These are phyloP conservation scores for Aspergillus melleus DNA, from an alignment of 2,329 filamentous ascomycete species.

Conservation along the genomic window DNA sequence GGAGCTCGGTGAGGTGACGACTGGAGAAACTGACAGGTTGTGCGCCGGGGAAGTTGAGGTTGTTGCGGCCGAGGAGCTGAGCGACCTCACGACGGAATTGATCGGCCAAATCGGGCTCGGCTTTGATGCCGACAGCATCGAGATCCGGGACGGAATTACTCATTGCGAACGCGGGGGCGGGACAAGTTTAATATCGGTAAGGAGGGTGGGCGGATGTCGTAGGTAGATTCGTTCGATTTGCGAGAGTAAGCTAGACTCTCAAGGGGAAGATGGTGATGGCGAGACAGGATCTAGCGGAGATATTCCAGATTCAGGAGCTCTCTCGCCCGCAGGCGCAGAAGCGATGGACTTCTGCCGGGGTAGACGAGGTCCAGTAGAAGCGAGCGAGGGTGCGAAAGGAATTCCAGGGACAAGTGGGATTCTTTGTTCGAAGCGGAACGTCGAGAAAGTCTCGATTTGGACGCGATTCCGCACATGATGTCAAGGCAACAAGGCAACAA, in stretches of 20 bases:
- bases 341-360: conserved; percentile 8
- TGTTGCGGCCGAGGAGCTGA: conserved; percentile 68
- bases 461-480: background rate
- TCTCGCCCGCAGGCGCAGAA: conserved; percentile 25
- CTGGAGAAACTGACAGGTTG: conserved; percentile 91
- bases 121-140: conserved; percentile 59
- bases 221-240: background rate
- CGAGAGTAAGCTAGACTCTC: background rate
- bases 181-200: background rate
- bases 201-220: background rate
- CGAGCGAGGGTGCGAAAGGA: background rate
- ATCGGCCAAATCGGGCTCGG: conserved; percentile 59
- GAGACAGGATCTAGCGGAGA: conserved; percentile 5
- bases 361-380: conserved; percentile 6
- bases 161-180: conserved; percentile 25
- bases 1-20: conserved; percentile 78
- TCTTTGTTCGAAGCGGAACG: background rate
- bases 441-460: background rate
- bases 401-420: background rate
- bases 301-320: conserved; percentile 5
- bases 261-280: background rate
- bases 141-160: conserved; percentile 43
- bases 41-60: conserved; percentile 76
- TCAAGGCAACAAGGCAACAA: background rate
- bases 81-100: conserved; percentile 73